Percentiles rank a stretch among this genome's conserved stretches.
phyloP scores from a whole-genome alignment of 2,329 filamentous ascomycete genomes.

The Talaromyces verruculosus region DNA sequence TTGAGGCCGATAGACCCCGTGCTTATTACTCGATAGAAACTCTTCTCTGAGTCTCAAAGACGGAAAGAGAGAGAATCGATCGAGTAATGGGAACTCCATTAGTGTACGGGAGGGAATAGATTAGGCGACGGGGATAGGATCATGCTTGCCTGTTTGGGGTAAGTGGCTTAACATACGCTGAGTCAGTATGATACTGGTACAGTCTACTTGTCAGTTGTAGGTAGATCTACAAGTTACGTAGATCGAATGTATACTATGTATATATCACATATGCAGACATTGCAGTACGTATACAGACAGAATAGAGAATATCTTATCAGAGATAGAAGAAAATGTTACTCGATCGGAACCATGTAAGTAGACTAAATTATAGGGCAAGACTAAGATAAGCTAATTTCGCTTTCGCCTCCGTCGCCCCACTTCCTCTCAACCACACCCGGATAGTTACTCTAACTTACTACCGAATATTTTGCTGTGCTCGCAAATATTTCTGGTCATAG shows the following conservation, averaged over 20 bases:
- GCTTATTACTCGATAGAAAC: constrained; percentile 19
- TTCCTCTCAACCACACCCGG: not conserved
- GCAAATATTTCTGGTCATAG: not conserved
- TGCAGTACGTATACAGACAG: not conserved
- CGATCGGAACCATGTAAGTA: not conserved
- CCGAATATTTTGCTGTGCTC: no score
- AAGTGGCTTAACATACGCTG: not conserved
- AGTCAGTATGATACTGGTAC: no score
- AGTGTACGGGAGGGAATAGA: not conserved
- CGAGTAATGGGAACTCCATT: constrained; percentile 17
- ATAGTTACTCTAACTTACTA: not conserved
- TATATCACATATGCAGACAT: not conserved
- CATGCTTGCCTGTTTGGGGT: constrained; percentile 20
- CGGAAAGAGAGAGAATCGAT: constrained; percentile 7
- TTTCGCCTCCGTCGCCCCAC: not conserved
- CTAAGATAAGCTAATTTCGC: constrained; percentile 12
- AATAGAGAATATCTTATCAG: not conserved
- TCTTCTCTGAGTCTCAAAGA: not conserved
- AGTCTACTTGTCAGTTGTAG: no score
- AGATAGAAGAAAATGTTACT: not conserved
- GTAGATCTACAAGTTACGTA: not conserved
- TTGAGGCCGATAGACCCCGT: not conserved
- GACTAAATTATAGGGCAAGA: not conserved
- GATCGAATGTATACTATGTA: not conserved
- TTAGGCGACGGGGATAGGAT: constrained; percentile 14